Conservation (phyloP, 75 land plant species). For the Cunninghamia lanceolata region DNA sequence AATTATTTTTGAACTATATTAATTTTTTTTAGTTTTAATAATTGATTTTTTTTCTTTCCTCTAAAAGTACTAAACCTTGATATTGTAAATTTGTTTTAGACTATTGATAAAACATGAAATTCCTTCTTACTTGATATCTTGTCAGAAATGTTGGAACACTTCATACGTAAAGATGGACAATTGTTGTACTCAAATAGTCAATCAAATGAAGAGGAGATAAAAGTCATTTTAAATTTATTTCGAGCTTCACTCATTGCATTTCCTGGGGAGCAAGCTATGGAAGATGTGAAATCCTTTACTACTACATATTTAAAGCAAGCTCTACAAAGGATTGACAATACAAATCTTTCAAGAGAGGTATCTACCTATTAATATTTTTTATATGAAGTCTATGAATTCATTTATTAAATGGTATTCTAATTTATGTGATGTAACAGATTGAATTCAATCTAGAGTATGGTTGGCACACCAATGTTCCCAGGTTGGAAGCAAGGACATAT, state of each 20-base stretch:
- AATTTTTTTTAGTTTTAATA: too few species aligned
- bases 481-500: slow-evolving; percentile 18
- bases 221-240: slow-evolving; percentile 16
- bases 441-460: neutral
- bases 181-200: neutral
- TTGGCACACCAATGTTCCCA: neutral
- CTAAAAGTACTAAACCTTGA: neutral
- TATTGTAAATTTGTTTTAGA: neutral
- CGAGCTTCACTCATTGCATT: slow-evolving; percentile 25
- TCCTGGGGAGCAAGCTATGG: slow-evolving; percentile 20
- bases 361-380: too few species aligned
- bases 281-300: slow-evolving; percentile 21
- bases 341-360: slow-evolving; percentile 3
- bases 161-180: slow-evolving; percentile 14
- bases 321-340: neutral
- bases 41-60: too few species aligned
- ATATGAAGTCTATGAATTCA: too few species aligned
- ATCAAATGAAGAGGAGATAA: neutral
- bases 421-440: neutral
- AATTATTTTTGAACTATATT: too few species aligned
- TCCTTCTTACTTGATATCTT: neutral
- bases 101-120: neutral
- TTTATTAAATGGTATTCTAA: too few species aligned
- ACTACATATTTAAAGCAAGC: neutral
- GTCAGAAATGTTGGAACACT: slow-evolving; percentile 17